These are phyloP conservation scores for Chloranthus sessilifolius DNA, from an alignment of 164 flowering plant genomes.

Conservation along the genomic window DNA sequence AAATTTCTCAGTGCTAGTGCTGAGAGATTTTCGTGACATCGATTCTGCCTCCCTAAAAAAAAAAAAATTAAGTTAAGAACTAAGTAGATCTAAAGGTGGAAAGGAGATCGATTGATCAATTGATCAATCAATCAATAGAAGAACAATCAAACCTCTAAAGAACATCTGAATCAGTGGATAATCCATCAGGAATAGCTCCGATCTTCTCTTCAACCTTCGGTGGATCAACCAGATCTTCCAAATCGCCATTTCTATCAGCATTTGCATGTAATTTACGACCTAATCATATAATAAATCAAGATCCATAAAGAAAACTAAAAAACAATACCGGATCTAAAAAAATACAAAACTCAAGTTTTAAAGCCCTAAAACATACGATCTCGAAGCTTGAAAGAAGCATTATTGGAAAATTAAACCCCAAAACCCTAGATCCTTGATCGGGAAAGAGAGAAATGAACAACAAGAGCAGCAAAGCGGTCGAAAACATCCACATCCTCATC, in stretches of 20 bases:
- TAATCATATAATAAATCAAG: slow-evolving; percentile 18
- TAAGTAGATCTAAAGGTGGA: neutral
- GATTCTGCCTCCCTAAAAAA: slow-evolving; percentile 93
- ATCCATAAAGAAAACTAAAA: neutral
- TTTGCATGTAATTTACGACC: slow-evolving; percentile 76
- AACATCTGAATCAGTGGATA: slow-evolving; percentile 97
- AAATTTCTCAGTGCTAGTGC: slow-evolving; percentile 83
- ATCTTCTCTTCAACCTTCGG: slow-evolving; percentile 92
- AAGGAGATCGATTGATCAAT: no score
- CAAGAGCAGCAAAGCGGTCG: slow-evolving; percentile 62
- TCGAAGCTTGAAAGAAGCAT: neutral
- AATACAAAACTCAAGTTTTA: neutral
- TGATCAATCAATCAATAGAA: neutral
- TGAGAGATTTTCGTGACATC: slow-evolving; percentile 68
- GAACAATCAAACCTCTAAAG: slow-evolving; percentile 51
- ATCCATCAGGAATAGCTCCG: slow-evolving; percentile 81
- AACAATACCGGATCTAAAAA: neutral
- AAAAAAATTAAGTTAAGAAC: no score
- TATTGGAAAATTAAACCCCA: neutral
- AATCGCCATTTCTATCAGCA: slow-evolving; percentile 58
- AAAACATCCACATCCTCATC: slow-evolving; percentile 87
- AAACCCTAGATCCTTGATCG: slow-evolving; percentile 58
- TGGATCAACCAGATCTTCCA: slow-evolving; percentile 64
- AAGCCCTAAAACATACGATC: neutral
- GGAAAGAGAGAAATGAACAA: slow-evolving; percentile 62